Conservation (phyloP, 768 basidiomycete species). For the Mycena capillaripes region DNA sequence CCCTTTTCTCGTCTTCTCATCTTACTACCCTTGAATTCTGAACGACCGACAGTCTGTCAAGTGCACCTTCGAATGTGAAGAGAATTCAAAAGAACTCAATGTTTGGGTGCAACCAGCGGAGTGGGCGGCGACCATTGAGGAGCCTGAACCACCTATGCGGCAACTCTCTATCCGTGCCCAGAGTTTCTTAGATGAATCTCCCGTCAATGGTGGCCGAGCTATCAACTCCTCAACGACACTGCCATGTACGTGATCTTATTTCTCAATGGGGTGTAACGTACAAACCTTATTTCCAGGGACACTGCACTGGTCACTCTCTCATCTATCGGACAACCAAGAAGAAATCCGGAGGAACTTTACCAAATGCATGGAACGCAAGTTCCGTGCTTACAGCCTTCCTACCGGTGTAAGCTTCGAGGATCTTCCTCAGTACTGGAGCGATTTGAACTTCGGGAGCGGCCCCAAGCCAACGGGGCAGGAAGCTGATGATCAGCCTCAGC, state of each 20-base stretch:
- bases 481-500: not conserved
- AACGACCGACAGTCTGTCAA: conserved; percentile 60
- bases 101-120: conserved; percentile 78
- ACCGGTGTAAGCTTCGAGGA: conserved; percentile 58
- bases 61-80: conserved; percentile 73
- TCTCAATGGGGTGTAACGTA: not conserved
- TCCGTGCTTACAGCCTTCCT: conserved; percentile 63
- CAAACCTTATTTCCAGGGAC: conserved; percentile 62
- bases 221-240: conserved; percentile 41
- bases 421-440: conserved; percentile 62
- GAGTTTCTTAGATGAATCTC: conserved; percentile 58
- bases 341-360: conserved; percentile 55
- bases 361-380: conserved; percentile 57
- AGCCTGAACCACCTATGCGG: conserved; percentile 59
- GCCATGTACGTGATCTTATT: conserved; percentile 45
- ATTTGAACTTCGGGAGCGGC: conserved; percentile 56
- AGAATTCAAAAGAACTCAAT: conserved; percentile 58
- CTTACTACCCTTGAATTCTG: not conserved
- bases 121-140: conserved; percentile 54
- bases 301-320: conserved; percentile 68
- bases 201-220: conserved; percentile 53
- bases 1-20: conserved; percentile 1
- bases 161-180: conserved; percentile 68
- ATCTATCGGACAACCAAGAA: conserved; percentile 47
- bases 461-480: conserved; percentile 19